These are phyloP conservation scores for Aureobasidium mangrovei DNA, from an alignment of 2,329 filamentous ascomycete genomes.

Conservation along the genomic window DNA sequence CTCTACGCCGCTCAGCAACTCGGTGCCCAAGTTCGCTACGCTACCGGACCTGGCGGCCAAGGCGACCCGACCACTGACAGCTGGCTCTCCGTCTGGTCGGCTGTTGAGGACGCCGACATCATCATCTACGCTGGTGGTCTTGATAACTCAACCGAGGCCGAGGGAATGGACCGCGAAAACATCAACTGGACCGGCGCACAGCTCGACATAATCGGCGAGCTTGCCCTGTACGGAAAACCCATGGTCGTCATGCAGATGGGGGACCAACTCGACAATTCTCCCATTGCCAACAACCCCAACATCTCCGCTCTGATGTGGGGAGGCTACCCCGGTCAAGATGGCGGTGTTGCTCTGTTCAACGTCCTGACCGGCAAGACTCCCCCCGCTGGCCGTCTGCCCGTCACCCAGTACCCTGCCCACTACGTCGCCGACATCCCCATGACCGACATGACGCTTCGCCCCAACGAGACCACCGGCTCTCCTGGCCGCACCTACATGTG, in stretches of 20 bases:
- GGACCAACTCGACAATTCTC: constrained; percentile 43
- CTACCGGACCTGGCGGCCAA: constrained; percentile 28
- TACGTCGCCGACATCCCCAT: constrained; percentile 45
- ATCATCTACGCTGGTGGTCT: constrained; percentile 50
- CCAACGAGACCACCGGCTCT: constrained; percentile 29
- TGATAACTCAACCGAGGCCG: constrained; percentile 44
- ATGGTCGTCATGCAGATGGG: constrained; percentile 46
- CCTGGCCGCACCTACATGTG: constrained; percentile 52
- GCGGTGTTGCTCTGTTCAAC: constrained; percentile 47
- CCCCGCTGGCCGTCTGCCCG: constrained; percentile 46
- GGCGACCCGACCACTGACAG: constrained; percentile 27
- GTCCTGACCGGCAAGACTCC: constrained; percentile 43
- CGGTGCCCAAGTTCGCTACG: constrained; percentile 39
- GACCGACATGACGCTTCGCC: constrained; percentile 49
- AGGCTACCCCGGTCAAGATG: constrained; percentile 52
- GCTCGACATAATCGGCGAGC: constrained; percentile 41
- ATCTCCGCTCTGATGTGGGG: constrained; percentile 49
- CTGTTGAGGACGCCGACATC: constrained; percentile 40
- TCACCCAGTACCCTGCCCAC: constrained; percentile 47
- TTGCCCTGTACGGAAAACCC: constrained; percentile 41
- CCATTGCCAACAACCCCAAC: constrained; percentile 39
- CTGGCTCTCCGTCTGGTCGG: constrained; percentile 23
- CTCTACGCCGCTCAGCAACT: constrained; percentile 43
- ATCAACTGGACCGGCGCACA: constrained; percentile 47
- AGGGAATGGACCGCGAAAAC: constrained; percentile 43